Conservation (phyloP, 2,329 filamentous ascomycete species). For the Colletotrichum orchidophilum region DNA sequence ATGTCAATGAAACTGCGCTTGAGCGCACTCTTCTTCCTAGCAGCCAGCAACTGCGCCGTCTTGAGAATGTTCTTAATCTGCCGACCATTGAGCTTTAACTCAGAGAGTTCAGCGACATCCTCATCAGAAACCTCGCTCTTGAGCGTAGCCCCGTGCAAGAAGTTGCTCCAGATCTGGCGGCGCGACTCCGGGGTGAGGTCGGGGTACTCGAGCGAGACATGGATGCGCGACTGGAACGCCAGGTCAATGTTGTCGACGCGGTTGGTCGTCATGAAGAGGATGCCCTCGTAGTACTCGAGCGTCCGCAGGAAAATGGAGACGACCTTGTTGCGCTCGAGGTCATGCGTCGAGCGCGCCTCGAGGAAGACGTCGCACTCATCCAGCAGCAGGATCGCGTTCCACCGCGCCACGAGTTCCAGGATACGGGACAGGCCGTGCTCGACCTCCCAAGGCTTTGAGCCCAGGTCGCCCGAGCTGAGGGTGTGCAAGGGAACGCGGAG, state of each 20-base stretch:
- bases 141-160: conserved; percentile 44
- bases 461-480: conserved; percentile 74
- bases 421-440: conserved; percentile 64
- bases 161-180: conserved; percentile 50
- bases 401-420: conserved; percentile 72
- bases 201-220: conserved; percentile 58
- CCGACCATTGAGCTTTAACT: conserved; percentile 54
- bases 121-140: conserved; percentile 40
- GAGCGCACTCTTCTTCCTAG: conserved; percentile 39
- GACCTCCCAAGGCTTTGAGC: conserved; percentile 70
- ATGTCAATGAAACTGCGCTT: conserved; percentile 31
- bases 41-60: conserved; percentile 58
- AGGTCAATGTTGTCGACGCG: conserved; percentile 55
- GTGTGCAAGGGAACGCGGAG: conserved; percentile 59
- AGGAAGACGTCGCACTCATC: conserved; percentile 56
- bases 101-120: conserved; percentile 46
- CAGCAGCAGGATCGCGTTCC: conserved; percentile 52
- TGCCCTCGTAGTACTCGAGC: conserved; percentile 59
- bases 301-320: conserved; percentile 52
- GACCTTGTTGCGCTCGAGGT: conserved; percentile 45
- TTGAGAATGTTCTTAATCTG: conserved; percentile 61
- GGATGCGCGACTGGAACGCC: conserved; percentile 58
- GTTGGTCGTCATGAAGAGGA: conserved; percentile 61
- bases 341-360: conserved; percentile 45
- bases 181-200: conserved; percentile 48